Evolutionary conservation across 768 basidiomycete genomes (phyloP), one percentile per base, ranked within the genome.

Genomic region (Agrocybe praecox): DNA sequence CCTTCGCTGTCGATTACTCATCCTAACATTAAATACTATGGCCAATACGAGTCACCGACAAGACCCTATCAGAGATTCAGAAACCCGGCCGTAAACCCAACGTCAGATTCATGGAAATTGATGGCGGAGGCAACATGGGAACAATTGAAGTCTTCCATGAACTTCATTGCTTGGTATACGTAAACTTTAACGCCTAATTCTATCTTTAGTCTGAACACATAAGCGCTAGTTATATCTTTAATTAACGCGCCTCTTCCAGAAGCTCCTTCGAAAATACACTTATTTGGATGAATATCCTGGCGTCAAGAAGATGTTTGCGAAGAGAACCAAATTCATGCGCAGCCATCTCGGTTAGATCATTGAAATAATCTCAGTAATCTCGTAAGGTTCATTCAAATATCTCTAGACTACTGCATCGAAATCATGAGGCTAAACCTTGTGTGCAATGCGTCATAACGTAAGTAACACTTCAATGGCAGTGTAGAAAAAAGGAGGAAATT

Each of bases 71-170:
- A 24, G 19, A 15, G 18, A 49, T 49, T 8, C 23, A 45, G 22
- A 50, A 49, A 29, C 18, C 34, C 15, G 29, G 36, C 2, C 34
- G 47, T 11, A 22, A 34, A 19, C 49, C 55, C 47, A 56, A 56
- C 8, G 55, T 56, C n/a, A 49, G n/a, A 18, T 49, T 40, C 19
- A 29, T 21, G 29, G 55, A 56, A 32, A 26, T 17, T n/a, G 55
- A 56, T 26, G 55, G 55, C 7, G 55, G 55, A 15, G 55, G 55
- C 18, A 43, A 44, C 40, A 49, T 56, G 55, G 55, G 21, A 12
- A 43, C 55, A 15, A 32, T 56, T 17, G 55, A 56, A 49, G 19
- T 49, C 12, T 42, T 49, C 18, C 55, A 56, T 43, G 47, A 56
- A 21, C 32, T 56, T 6, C 55, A 56, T 21, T 56, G 55, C 34